Conservation (phyloP, 208 protist genomes). For the Acanthamoeba culbertsoni region DNA sequence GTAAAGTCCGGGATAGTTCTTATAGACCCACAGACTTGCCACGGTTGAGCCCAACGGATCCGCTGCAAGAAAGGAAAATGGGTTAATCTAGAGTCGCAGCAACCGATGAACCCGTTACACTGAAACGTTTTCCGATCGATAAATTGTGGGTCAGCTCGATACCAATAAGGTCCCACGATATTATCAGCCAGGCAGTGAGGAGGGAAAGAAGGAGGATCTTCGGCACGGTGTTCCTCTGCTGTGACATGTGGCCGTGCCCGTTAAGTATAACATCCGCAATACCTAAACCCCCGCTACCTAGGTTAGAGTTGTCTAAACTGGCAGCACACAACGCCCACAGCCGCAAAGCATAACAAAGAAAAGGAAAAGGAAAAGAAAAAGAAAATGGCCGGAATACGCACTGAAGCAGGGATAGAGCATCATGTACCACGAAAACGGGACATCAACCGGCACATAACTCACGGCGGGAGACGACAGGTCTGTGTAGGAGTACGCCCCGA, state of each 20-base stretch:
- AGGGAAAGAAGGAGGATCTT: background rate
- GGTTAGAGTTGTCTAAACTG: too few species aligned
- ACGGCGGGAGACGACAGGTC: background rate
- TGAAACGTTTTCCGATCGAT: too few species aligned
- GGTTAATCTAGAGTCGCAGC: too few species aligned
- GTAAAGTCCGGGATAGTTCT: background rate
- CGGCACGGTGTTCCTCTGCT: background rate
- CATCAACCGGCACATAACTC: conserved; percentile 25
- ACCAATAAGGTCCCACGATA: conserved; percentile 14
- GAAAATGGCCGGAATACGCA: background rate
- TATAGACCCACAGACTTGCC: conserved; percentile 20
- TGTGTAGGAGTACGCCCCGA: background rate
- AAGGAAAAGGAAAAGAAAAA: background rate
- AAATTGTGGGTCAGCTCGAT: too few species aligned
- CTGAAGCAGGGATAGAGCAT: conserved; percentile 58
- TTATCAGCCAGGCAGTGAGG: background rate
- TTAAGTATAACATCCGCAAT: background rate
- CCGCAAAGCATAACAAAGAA: background rate
- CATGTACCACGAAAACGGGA: conserved; percentile 58
- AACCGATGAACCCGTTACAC: too few species aligned
- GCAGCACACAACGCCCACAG: too few species aligned
- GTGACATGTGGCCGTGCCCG: background rate
- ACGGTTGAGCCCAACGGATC: background rate
- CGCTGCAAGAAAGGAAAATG: too few species aligned
- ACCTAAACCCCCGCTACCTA: too few species aligned